phyloP scores from a whole-genome alignment of 257 asterid species.

The Petrea volubilis region DNA sequence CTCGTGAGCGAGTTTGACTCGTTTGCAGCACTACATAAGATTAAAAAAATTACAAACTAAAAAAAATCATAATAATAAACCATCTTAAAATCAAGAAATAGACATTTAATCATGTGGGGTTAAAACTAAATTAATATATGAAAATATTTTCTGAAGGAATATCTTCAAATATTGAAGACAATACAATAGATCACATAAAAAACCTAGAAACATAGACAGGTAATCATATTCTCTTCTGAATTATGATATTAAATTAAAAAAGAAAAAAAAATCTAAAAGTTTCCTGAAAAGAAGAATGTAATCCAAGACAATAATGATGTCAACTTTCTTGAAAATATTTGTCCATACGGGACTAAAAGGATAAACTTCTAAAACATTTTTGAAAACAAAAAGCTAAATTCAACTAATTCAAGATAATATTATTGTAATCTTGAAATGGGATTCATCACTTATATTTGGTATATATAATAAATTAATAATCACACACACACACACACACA shows the following conservation, averaged over 20 bases:
- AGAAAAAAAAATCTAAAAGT: background rate
- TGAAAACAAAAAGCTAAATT: background rate
- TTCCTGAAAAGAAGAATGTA: background rate
- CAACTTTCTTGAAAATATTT: background rate
- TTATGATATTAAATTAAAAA: background rate
- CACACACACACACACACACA: no score
- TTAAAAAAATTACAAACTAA: no score
- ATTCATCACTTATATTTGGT: slow-evolving; percentile 10
- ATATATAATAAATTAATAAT: no score
- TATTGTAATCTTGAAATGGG: slow-evolving; percentile 21
- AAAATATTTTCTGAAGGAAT: background rate
- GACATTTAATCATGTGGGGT: background rate
- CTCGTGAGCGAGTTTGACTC: no score
- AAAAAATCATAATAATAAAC: background rate
- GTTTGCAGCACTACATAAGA: no score
- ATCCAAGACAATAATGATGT: background rate
- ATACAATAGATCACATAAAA: no score
- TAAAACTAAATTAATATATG: background rate
- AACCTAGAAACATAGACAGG: no score
- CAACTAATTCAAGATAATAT: background rate
- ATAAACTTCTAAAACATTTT: no score
- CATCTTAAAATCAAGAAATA: background rate
- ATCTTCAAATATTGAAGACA: background rate
- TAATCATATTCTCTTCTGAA: no score
- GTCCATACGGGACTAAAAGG: background rate